A percentile compares a stretch with the other conserved stretches of the same genome.
phyloP scores from a whole-genome alignment of 1,284 basidiomycete genomes.

The Phylloboletellus chloephorus region DNA sequence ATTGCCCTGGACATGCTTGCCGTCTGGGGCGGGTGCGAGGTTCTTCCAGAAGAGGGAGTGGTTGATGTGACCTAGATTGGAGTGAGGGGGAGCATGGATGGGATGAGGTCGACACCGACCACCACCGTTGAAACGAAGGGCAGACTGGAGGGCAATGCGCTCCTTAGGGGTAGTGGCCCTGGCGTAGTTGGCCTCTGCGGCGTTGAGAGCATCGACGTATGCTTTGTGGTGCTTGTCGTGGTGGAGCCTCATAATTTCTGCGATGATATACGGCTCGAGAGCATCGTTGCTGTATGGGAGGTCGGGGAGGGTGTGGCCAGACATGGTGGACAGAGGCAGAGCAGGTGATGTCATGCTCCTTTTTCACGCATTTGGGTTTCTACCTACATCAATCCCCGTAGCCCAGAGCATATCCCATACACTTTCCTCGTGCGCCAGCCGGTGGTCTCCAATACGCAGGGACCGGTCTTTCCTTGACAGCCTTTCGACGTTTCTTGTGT shows the following conservation, averaged over 20 bases:
- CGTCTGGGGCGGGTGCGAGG: slow-evolving; percentile 52
- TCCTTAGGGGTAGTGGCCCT: slow-evolving; percentile 67
- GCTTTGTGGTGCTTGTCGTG: slow-evolving; percentile 87
- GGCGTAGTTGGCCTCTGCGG: slow-evolving; percentile 71
- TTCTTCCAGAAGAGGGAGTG: slow-evolving; percentile 96
- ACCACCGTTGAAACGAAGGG: slow-evolving; percentile 70
- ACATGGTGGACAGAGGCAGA: slow-evolving; percentile 16
- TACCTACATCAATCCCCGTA: too few species aligned
- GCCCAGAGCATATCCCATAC: slow-evolving; percentile 29
- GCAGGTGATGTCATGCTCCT: slow-evolving; percentile 8
- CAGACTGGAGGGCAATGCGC: slow-evolving; percentile 72
- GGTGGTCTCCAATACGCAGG: slow-evolving; percentile 30
- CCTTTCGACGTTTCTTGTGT: slow-evolving; percentile 15
- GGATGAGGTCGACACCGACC: slow-evolving; percentile 32
- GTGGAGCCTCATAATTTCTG: slow-evolving; percentile 81
- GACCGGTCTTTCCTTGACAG: slow-evolving; percentile 13
- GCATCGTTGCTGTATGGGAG: slow-evolving; percentile 88
- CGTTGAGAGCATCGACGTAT: slow-evolving; percentile 72
- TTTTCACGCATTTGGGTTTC: slow-evolving; percentile 25
- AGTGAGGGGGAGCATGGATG: slow-evolving; percentile 12
- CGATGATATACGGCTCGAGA: slow-evolving; percentile 81
- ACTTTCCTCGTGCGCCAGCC: slow-evolving; percentile 17
- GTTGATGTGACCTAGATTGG: slow-evolving; percentile 68
- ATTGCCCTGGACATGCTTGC: slow-evolving; percentile 45
- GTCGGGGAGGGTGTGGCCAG: slow-evolving; percentile 64